Evolutionary conservation across 768 basidiomycete species (phyloP).

Genomic region (Flagelloscypha sp.): DNA sequence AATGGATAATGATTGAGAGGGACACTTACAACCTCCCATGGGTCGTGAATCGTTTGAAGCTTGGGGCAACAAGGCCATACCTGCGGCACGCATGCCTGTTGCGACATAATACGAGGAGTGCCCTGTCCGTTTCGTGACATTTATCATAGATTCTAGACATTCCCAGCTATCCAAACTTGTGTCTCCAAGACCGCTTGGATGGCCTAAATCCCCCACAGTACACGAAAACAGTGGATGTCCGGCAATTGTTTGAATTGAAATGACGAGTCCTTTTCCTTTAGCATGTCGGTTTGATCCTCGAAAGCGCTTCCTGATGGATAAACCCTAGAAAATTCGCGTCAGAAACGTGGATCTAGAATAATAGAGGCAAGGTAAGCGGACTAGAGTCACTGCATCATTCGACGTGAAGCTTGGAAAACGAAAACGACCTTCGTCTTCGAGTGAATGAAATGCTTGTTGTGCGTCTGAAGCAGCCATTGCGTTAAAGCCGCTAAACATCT

Average conservation of each 20-base stretch:
- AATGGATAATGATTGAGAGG: constrained; percentile 2
- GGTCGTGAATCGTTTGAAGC: constrained; percentile 57
- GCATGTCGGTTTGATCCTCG: constrained; percentile 60
- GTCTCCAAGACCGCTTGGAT: constrained; percentile 56
- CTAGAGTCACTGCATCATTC: constrained; percentile 72
- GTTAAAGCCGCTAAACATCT: constrained; percentile 64
- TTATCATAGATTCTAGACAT: constrained; percentile 71
- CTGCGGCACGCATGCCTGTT: constrained; percentile 79
- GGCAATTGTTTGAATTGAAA: constrained; percentile 71
- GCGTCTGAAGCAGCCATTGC: constrained; percentile 59
- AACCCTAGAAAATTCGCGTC: constrained; percentile 31
- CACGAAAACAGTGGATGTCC: constrained; percentile 78
- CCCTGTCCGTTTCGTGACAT: constrained; percentile 69
- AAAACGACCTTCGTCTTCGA: constrained; percentile 60
- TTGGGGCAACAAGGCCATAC: constrained; percentile 66
- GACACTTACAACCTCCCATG: constrained; percentile 66
- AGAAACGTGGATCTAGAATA: constrained; percentile 1
- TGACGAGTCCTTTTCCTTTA: constrained; percentile 74
- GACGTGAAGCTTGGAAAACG: constrained; percentile 71
- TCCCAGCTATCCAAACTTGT: constrained; percentile 78
- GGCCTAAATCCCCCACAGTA: constrained; percentile 75
- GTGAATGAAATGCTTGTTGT: constrained; percentile 62
- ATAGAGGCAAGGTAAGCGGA: constrained; percentile 15
- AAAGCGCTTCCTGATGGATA: constrained; percentile 80
- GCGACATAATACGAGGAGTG: constrained; percentile 84